Evolutionary conservation across 2,329 filamentous ascomycete genomes (phyloP).

Genomic region (Didymosphaeria variabile): DNA sequence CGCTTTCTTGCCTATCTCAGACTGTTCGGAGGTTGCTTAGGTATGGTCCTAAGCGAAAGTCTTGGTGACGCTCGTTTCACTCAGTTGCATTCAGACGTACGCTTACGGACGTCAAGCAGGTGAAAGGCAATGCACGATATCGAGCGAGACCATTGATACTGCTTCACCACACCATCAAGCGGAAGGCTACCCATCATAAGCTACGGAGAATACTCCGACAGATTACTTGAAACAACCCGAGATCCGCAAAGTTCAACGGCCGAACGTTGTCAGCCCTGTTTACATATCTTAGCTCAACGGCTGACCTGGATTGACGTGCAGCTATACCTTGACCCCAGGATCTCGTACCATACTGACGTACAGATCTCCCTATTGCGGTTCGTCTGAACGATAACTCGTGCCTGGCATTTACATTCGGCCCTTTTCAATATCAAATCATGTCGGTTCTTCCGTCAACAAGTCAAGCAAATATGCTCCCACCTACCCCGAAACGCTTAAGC

Average conservation of each 20-base stretch:
- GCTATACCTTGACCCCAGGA: background rate
- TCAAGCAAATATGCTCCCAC: background rate
- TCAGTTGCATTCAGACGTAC: background rate
- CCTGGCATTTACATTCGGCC: background rate
- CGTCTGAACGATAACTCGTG: background rate
- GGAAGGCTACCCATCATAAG: background rate
- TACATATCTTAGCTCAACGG: background rate
- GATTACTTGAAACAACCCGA: background rate
- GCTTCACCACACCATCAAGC: background rate
- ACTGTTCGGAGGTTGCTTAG: background rate
- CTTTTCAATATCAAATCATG: constrained; percentile 1
- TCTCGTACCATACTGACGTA: background rate
- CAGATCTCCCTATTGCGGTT: background rate
- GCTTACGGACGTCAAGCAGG: background rate
- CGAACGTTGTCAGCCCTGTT: background rate
- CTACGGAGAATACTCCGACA: constrained; percentile 1
- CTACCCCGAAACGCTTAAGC: background rate
- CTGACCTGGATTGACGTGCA: background rate
- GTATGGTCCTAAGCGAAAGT: background rate
- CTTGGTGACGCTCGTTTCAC: background rate
- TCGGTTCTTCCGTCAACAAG: too few species aligned
- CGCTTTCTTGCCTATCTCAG: background rate
- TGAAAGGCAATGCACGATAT: background rate
- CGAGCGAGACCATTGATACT: background rate
- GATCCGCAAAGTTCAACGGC: constrained; percentile 1